These are phyloP conservation scores for Collybiopsis luxurians DNA, from an alignment of 768 basidiomycete genomes.

Conservation along the genomic window DNA sequence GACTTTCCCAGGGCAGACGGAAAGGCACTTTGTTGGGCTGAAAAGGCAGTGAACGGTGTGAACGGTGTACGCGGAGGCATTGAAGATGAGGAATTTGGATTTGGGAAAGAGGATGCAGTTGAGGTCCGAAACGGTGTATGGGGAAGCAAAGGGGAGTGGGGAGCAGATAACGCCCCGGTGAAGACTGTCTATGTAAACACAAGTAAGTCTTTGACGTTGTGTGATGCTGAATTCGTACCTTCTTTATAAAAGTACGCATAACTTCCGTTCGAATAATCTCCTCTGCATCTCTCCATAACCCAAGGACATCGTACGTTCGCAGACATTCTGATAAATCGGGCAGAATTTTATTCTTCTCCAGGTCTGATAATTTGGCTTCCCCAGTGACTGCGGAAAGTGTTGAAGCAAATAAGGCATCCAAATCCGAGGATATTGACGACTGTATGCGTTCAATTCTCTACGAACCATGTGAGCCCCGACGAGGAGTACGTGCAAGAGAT, in stretches of 20 bases:
- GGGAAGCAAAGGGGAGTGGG: constrained; percentile 75
- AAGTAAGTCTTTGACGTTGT: background rate
- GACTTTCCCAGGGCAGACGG: constrained; percentile 23
- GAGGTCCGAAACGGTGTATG: constrained; percentile 63
- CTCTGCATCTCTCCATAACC: constrained; percentile 86
- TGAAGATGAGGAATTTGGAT: constrained; percentile 45
- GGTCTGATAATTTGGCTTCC: constrained; percentile 50
- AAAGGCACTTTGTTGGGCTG: constrained; percentile 37
- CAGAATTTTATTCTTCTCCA: constrained; percentile 60
- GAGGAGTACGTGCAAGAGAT: constrained; percentile 2
- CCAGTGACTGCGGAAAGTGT: constrained; percentile 53
- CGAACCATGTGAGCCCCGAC: constrained; percentile 2
- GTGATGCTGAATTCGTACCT: constrained; percentile 38
- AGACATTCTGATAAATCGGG: constrained; percentile 78
- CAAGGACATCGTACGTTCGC: constrained; percentile 73
- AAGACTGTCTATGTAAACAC: constrained; percentile 61
- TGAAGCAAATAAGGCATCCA: constrained; percentile 76
- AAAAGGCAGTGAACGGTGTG: constrained; percentile 46
- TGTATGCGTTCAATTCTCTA: constrained; percentile 82
- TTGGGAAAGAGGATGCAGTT: constrained; percentile 40
- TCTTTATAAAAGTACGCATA: constrained; percentile 72
- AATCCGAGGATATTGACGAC: constrained; percentile 80
- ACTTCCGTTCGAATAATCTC: constrained; percentile 75
- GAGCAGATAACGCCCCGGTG: constrained; percentile 60
- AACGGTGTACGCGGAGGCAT: constrained; percentile 56